Evolutionary conservation across 192 early-diverging fungal genomes (phyloP).

Genomic region (Phlyctochytrium arcticum): DNA sequence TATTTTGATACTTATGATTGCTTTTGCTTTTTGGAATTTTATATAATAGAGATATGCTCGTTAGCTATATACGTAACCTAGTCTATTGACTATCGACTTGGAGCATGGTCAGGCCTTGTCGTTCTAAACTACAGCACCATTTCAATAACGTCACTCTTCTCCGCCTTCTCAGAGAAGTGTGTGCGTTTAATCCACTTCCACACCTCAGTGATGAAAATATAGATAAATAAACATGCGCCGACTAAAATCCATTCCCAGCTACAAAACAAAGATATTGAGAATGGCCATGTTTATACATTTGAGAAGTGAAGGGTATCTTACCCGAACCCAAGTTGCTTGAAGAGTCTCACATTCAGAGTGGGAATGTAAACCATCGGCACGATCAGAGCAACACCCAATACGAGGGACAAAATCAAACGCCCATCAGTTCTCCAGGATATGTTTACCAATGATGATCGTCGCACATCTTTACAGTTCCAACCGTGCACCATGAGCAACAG

Average conservation of each 20-base stretch:
- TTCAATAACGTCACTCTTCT: too few relatives aligned
- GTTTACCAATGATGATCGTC: not conserved
- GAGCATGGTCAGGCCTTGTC: too few relatives aligned
- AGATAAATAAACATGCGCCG: not conserved
- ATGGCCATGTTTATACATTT: not conserved
- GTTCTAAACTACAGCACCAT: too few relatives aligned
- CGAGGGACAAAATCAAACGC: not conserved
- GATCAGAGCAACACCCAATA: slow-evolving; percentile 46
- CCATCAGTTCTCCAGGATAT: not conserved
- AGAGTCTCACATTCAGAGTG: slow-evolving; percentile 57
- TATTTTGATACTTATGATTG: too few relatives aligned
- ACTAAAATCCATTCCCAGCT: slow-evolving; percentile 51
- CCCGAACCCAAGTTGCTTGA: slow-evolving; percentile 48
- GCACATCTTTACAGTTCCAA: slow-evolving; percentile 62
- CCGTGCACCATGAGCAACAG: slow-evolving; percentile 66
- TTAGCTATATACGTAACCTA: too few relatives aligned
- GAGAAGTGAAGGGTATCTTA: not conserved
- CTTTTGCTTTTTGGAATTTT: too few relatives aligned
- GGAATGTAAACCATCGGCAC: slow-evolving; percentile 63
- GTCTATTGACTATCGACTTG: too few relatives aligned
- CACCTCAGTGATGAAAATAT: not conserved
- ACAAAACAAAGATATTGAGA: not conserved
- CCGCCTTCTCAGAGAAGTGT: not conserved
- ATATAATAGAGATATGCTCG: too few relatives aligned
- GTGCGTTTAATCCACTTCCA: not conserved